Percentiles rank a stretch among this genome's conserved stretches.
phyloP scores from a whole-genome alignment of 257 asterid species.

The Ophiorrhiza pumila region DNA sequence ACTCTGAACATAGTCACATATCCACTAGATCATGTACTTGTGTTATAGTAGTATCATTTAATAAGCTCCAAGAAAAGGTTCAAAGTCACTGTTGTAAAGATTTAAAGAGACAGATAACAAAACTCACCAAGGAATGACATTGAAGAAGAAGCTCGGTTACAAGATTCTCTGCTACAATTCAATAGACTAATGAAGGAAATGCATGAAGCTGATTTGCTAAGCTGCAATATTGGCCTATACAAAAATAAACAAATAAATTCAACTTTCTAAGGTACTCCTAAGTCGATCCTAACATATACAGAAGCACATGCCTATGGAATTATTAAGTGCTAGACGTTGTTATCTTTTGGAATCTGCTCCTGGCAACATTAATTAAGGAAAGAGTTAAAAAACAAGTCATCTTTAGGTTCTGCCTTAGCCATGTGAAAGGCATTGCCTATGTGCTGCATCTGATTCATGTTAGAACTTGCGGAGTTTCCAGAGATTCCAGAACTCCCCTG shows the following conservation, averaged over 20 bases:
- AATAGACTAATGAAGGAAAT: conserved; percentile 7
- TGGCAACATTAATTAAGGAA: conserved; percentile 47
- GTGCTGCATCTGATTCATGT: conserved; percentile 45
- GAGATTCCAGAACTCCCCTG: conserved; percentile 43
- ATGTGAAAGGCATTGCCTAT: conserved; percentile 28
- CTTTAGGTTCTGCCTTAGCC: conserved; percentile 82
- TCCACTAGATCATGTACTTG: too few species aligned
- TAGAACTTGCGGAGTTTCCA: conserved; percentile 40
- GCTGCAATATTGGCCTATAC: conserved; percentile 14
- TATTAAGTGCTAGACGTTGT: not conserved
- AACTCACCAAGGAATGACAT: not conserved
- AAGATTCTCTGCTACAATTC: not conserved
- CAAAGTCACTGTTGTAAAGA: not conserved
- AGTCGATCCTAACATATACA: conserved; percentile 26
- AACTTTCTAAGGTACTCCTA: conserved; percentile 15
- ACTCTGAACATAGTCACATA: not conserved
- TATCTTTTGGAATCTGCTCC: conserved; percentile 9
- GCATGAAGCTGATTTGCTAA: conserved; percentile 11
- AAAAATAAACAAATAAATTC: conserved; percentile 27
- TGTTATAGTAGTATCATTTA: not conserved
- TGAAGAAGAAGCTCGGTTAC: conserved; percentile 2
- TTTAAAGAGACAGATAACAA: not conserved
- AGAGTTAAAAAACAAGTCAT: conserved; percentile 56
- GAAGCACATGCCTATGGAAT: conserved; percentile 11
- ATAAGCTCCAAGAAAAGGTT: not conserved